These are phyloP conservation scores for Gamarada debralockiae DNA, from an alignment of 495 filamentous ascomycete species.

Conservation along the genomic window DNA sequence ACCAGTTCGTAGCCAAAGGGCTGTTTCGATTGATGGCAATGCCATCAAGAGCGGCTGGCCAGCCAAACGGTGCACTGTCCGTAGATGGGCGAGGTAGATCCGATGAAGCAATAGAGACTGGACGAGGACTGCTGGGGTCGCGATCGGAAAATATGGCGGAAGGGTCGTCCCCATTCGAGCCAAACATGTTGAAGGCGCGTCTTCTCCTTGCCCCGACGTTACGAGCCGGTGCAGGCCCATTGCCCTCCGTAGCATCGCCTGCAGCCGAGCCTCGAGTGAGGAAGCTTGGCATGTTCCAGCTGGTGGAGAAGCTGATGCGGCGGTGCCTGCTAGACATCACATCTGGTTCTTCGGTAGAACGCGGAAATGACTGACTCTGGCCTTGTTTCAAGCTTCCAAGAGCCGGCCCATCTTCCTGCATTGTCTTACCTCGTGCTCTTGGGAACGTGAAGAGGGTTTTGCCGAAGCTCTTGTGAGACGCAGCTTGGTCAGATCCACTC, in stretches of 20 bases:
- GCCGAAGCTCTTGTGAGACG: constrained; percentile 39
- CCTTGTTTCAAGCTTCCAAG: constrained; percentile 70
- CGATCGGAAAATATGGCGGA: constrained; percentile 48
- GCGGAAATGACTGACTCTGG: constrained; percentile 80
- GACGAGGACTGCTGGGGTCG: constrained; percentile 67
- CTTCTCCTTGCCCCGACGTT: constrained; percentile 31
- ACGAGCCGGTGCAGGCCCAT: constrained; percentile 39
- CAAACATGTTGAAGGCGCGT: constrained; percentile 56
- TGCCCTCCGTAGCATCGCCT: constrained; percentile 25
- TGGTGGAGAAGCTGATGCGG: constrained; percentile 45
- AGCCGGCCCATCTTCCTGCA: constrained; percentile 63
- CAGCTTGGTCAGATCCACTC: constrained; percentile 2
- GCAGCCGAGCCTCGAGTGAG: constrained; percentile 39
- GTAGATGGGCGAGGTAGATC: constrained; percentile 80
- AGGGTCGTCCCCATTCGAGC: constrained; percentile 54
- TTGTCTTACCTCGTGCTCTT: constrained; percentile 60
- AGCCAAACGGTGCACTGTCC: constrained; percentile 67
- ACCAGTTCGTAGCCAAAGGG: constrained; percentile 57
- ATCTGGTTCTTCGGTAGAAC: constrained; percentile 45
- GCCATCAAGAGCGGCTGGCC: constrained; percentile 49
- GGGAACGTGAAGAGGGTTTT: constrained; percentile 61
- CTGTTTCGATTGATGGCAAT: constrained; percentile 43
- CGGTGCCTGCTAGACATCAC: constrained; percentile 33
- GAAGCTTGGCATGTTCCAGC: constrained; percentile 50
- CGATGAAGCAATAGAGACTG: constrained; percentile 73